phyloP scores from a whole-genome alignment of 371 early-diverging fungal species.

The Actinomortierella ambigua region DNA sequence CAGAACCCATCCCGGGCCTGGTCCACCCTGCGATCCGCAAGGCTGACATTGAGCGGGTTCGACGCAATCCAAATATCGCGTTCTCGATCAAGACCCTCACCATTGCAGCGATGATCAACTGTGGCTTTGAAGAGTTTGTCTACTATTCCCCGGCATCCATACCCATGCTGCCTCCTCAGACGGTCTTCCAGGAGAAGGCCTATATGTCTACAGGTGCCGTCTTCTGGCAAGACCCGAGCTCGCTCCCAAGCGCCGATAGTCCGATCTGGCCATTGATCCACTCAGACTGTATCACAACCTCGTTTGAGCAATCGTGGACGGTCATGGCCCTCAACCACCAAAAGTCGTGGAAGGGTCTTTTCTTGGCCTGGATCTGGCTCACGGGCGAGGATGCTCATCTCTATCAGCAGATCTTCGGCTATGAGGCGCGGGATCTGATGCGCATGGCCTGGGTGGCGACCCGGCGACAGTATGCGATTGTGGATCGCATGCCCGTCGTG shows the following conservation, averaged over 20 bases:
- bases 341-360: constrained; percentile 43
- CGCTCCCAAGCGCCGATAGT: constrained; percentile 25
- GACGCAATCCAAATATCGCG: no score
- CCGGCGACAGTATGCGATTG: constrained; percentile 14
- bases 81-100: constrained; percentile 20
- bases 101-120: constrained; percentile 43
- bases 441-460: constrained; percentile 36
- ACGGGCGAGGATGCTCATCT: constrained; percentile 9
- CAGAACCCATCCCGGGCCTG: no score
- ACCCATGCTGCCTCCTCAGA: constrained; percentile 33
- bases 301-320: constrained; percentile 41
- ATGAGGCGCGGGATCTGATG: constrained; percentile 26
- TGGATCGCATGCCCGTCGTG: constrained; percentile 33
- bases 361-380: constrained; percentile 41
- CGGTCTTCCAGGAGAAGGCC: constrained; percentile 22
- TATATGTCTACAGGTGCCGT: constrained; percentile 26
- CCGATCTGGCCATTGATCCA: constrained; percentile 39
- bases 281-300: constrained; percentile 21
- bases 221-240: constrained; percentile 42
- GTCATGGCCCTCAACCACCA: constrained; percentile 34
- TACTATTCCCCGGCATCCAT: constrained; percentile 36
- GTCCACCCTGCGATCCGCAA: no score
- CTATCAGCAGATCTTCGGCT: constrained; percentile 21
- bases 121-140: constrained; percentile 43
- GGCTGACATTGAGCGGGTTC: no score